Evolutionary conservation across 2,329 filamentous ascomycete species (phyloP), one percentile per base, ranked within the genome.

Genomic region (Ophiobolus disseminans): DNA sequence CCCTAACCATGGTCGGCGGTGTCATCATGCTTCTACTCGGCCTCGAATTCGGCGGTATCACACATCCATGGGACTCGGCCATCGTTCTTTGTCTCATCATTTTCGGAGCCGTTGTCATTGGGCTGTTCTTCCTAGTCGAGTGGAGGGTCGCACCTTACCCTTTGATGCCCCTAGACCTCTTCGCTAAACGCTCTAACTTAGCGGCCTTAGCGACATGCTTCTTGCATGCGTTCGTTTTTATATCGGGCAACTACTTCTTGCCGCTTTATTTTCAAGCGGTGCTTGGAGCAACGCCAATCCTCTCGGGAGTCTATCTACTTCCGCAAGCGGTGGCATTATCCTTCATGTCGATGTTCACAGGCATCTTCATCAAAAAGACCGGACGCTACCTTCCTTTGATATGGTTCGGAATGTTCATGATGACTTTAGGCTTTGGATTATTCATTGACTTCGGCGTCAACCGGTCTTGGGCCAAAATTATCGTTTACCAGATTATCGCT

Each of bases 1-100:
- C 82, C 1, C 44, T 87, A 9, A 75, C 82, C 22, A 84, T 95
- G 66, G 82, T 92, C 19, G 88, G 88, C 32, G 90, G 87, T 16
- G 92, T 89, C 0, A 78, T 95, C 16, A 93, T 96, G 89, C 80
- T 96, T 57, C 83, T 96, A 3, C 84, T 96, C 32, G 92, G 91
- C 0, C 82, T 96, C 9, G 88, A 95, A 66, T 90, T 93, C 53
- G 92, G 91, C 45, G 91, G 90, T 39, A 82, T 91, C 11, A 47
- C 80, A 17, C 84, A 83, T 55, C 87, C 91, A 1, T 96, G 91
- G 91, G 74, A 75, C 42, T 92, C 88, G 0, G 79, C 88, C 1
- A 86, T 83, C 1, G 88, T 92, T 23, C 81, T 96, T 60, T 91
- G 88, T 63, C 79, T 96, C 21, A 80, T 95, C 56, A 75, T 93